Base-by-base conservation (phyloP, 352 stramenopile genomes). In the Globisporangium paroecandrum region DNA sequence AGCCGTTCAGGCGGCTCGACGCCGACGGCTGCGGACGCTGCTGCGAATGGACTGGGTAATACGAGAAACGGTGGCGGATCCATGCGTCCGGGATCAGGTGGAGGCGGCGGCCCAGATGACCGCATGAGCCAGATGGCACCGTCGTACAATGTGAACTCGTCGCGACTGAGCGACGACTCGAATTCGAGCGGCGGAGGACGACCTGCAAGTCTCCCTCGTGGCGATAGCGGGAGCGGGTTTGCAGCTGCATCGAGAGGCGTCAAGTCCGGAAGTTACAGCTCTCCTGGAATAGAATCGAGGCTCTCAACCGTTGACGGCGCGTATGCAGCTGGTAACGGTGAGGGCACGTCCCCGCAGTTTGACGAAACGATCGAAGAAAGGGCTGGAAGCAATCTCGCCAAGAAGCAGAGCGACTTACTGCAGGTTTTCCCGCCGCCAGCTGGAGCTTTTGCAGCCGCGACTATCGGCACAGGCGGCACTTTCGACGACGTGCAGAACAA, bases 371-470 rank as follows among this genome's bases (percentile, higher is more conserved):
- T 62, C 66, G 7, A 43, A 24, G 20, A n/a, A 29, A 53, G 47
- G 10, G 53, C 38, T 3, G 55, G 62, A 3, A 43, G 12, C 47
- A 59, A 53, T 22, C 38, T 82, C 2, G 25, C 18, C 0, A 75
- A 70, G 55, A 69, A 64, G 22, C 63, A 68, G 34, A 80, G 69
- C 32, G 65, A 72, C 43, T 13, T 77, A 55, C 3, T 62, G 51
- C 69, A 72, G 29, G 56, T 34, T 18, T 72, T 72, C 54, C 66
- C 60, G 9, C 60, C 59, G 5, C 60, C 41, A 24, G 49, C 24
- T 47, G 65, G 15, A 32, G 56, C 49, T 27, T 58, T 67, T 6
- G 54, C 66, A 29, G 73, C 71, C n/a, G 73, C 71, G 43, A 63
- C 47, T 20, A 46, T 62, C n/a, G 55, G 20, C 46, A n/a, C 58